Percentiles rank a stretch among this genome's conserved stretches.
These are phyloP conservation scores for Blastocystis hominis DNA, from an alignment of 352 stramenopile genomes.

Conservation along the genomic window DNA sequence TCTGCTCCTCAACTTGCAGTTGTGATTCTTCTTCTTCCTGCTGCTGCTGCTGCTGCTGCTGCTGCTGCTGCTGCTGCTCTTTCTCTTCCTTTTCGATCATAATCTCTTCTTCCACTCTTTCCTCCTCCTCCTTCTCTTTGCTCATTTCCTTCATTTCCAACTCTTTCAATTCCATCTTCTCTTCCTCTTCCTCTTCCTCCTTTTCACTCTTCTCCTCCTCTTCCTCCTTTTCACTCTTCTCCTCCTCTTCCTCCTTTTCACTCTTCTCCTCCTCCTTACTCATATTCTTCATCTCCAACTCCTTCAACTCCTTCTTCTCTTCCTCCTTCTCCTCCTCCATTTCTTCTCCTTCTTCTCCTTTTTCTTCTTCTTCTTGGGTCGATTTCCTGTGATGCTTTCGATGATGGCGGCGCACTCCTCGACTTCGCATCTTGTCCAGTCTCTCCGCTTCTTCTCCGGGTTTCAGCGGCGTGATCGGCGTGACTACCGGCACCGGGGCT, in stretches of 20 bases:
- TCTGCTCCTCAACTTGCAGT: too few species aligned
- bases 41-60: too few species aligned
- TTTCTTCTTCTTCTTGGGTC: background rate
- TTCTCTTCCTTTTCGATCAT: too few species aligned
- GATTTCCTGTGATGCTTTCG: background rate
- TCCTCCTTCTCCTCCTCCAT: background rate
- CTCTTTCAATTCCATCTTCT: too few species aligned
- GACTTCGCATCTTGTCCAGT: slow-evolving; percentile 1
- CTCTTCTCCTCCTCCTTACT: background rate
- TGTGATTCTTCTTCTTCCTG: too few species aligned
- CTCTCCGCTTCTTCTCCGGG: background rate
- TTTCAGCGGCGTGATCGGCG: background rate
- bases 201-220: background rate
- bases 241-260: background rate
- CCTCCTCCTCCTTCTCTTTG: too few species aligned
- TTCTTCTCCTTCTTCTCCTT: background rate
- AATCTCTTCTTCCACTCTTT: too few species aligned
- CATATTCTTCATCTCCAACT: background rate
- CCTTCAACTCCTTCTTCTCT: background rate
- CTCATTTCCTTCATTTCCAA: too few species aligned
- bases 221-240: background rate
- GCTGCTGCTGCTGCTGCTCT: too few species aligned
- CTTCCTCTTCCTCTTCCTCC: background rate
- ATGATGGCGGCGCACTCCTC: background rate
- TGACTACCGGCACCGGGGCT: background rate